These are phyloP conservation scores for Stephania cephalantha DNA, from an alignment of 164 flowering plant species.

Conservation along the genomic window DNA sequence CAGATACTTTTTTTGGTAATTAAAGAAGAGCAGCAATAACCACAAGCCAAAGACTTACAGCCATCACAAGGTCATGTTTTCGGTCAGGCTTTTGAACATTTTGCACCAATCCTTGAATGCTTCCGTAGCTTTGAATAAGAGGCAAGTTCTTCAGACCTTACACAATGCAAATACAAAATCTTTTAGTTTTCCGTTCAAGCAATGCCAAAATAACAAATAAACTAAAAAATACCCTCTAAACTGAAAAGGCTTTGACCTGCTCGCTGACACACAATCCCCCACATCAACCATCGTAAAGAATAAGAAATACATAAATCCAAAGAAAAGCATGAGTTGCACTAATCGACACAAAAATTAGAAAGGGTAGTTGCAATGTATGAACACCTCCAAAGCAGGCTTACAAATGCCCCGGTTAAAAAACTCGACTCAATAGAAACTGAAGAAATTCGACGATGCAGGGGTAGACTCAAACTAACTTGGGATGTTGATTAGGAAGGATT, in stretches of 20 bases:
- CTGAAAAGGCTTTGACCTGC: conserved; percentile 62
- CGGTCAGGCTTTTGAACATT: conserved; percentile 58
- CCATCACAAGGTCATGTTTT: conserved; percentile 89
- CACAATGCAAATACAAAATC: conserved; percentile 15
- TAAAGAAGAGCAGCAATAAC: not conserved
- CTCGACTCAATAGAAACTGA: too few species aligned
- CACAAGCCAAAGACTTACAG: conserved; percentile 50
- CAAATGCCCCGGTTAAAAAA: too few species aligned
- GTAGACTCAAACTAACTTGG: too few species aligned
- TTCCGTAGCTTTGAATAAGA: conserved; percentile 68
- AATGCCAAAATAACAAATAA: not conserved
- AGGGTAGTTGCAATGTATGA: too few species aligned
- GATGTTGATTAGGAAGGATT: too few species aligned
- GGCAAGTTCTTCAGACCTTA: conserved; percentile 76
- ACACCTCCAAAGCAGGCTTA: too few species aligned
- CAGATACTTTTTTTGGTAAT: not conserved
- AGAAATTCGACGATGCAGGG: too few species aligned
- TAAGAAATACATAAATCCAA: too few species aligned
- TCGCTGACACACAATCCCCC: conserved; percentile 32
- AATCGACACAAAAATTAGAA: too few species aligned
- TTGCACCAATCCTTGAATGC: conserved; percentile 56
- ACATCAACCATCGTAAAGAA: too few species aligned
- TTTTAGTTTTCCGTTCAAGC: conserved; percentile 5
- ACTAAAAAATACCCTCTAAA: not conserved
- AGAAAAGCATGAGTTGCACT: too few species aligned